A percentile compares a stretch with the other conserved stretches of the same genome.
phyloP scores from a whole-genome alignment of 1,284 basidiomycete genomes.

The Tremellales sp. region DNA sequence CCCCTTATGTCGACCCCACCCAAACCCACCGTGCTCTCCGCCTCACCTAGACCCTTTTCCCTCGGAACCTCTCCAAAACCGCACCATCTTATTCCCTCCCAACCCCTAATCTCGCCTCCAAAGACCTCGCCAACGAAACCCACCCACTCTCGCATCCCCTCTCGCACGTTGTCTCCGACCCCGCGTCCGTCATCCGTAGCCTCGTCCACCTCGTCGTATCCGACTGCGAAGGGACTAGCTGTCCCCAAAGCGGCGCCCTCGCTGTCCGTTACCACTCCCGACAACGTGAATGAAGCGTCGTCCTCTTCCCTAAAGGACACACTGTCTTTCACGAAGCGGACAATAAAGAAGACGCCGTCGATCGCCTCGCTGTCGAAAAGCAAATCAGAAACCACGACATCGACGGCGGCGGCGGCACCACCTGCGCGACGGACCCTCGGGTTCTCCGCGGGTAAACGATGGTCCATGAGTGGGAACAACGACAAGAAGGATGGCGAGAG shows the following conservation, averaged over 20 bases:
- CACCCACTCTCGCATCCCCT: not conserved
- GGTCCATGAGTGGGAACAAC: not conserved
- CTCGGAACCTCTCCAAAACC: not conserved
- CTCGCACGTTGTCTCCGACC: not conserved
- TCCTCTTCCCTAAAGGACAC: too few relatives aligned
- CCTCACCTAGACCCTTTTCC: not conserved
- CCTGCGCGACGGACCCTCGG: not conserved
- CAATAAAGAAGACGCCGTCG: too few relatives aligned
- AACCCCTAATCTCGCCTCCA: not conserved
- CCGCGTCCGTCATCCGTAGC: conserved; percentile 30
- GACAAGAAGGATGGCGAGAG: not conserved
- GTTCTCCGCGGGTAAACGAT: not conserved
- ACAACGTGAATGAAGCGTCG: too few relatives aligned
- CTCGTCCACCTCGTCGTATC: conserved; percentile 23
- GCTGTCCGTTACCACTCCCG: conserved; percentile 31
- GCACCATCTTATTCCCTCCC: too few relatives aligned
- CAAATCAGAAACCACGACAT: not conserved
- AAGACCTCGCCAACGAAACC: not conserved
- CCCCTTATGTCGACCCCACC: too few relatives aligned
- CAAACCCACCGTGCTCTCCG: too few relatives aligned
- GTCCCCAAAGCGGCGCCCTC: conserved; percentile 30
- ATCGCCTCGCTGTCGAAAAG: too few relatives aligned
- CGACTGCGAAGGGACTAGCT: conserved; percentile 20
- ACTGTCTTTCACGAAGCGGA: too few relatives aligned
- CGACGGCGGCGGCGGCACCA: not conserved